Conservation (phyloP, 257 asterid species). For the Scutellaria minor region DNA sequence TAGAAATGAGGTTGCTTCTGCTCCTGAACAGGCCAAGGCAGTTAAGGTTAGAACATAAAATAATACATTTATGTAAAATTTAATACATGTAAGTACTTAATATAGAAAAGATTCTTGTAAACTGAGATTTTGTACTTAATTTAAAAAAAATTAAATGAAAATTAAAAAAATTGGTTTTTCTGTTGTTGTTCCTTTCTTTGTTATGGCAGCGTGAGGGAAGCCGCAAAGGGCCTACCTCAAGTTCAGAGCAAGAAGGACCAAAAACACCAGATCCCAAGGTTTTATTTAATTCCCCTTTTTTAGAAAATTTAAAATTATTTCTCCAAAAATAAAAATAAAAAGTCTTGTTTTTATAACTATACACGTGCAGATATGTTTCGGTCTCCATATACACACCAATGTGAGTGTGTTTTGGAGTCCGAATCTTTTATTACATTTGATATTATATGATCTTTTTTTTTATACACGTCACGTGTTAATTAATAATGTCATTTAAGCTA, state of each 20-base stretch:
- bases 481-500: no score
- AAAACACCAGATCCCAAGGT: slow-evolving; percentile 94
- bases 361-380: not conserved
- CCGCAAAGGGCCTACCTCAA: slow-evolving; percentile 64
- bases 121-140: slow-evolving; percentile 31
- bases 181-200: slow-evolving; percentile 31
- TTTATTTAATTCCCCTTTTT: slow-evolving; percentile 10
- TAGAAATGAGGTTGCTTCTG: slow-evolving; percentile 55
- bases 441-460: no score
- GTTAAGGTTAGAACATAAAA: slow-evolving; percentile 68
- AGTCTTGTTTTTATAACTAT: no score
- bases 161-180: slow-evolving; percentile 14
- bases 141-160: no score
- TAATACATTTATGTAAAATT: slow-evolving; percentile 28
- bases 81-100: not conserved
- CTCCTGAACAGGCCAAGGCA: slow-evolving; percentile 62
- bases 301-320: not conserved
- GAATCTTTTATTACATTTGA: no score
- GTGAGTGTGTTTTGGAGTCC: slow-evolving; percentile 3
- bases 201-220: slow-evolving; percentile 79
- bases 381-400: slow-evolving; percentile 4
- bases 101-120: slow-evolving; percentile 30
- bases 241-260: slow-evolving; percentile 72
- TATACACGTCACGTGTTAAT: no score
- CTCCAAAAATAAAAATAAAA: not conserved